Conservation (phyloP, 192 early-diverging fungal genomes). For the Thoreauomyces humboldtii region DNA sequence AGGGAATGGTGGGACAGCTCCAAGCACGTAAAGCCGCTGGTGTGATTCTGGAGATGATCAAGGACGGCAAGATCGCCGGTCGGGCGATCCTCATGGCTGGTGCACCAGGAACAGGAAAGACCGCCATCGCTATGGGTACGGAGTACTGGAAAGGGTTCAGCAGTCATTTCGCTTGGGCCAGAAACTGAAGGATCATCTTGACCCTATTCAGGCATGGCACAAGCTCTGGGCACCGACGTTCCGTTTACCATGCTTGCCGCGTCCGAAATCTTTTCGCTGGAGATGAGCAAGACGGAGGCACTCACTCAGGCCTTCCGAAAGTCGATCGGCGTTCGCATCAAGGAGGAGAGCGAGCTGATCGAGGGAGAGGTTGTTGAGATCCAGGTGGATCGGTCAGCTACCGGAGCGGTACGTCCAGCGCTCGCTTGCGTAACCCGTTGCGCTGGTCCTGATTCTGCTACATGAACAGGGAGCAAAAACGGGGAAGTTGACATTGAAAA, state of each 20-base stretch:
- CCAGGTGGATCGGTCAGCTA: conserved; percentile 89
- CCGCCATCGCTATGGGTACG: conserved; percentile 97
- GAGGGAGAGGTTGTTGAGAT: conserved; percentile 99
- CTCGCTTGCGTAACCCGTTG: background rate
- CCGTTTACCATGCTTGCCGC: conserved; percentile 97
- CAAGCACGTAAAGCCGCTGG: conserved; percentile 95
- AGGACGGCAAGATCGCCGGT: conserved; percentile 96
- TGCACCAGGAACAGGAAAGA: conserved; percentile 98
- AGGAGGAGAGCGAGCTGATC: conserved; percentile 97
- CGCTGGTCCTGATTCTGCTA: background rate
- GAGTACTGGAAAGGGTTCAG: background rate
- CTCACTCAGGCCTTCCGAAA: conserved; percentile 96
- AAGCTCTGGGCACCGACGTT: conserved; percentile 88
- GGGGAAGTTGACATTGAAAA: conserved; percentile 97
- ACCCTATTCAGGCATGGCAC: conserved; percentile 72
- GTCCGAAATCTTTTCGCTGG: conserved; percentile 97
- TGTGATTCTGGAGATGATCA: conserved; percentile 94
- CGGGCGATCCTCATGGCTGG: conserved; percentile 97
- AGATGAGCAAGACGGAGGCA: conserved; percentile 98
- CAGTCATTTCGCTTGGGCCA: no score
- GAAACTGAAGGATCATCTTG: background rate
- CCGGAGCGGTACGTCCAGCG: conserved; percentile 69
- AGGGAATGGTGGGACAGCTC: conserved; percentile 98
- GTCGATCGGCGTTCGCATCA: conserved; percentile 96
- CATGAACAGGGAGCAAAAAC: conserved; percentile 77